Evolutionary conservation across 306 rosid species (phyloP), one percentile per base, ranked within the genome.

Genomic region (Gastrolobium bilobum): DNA sequence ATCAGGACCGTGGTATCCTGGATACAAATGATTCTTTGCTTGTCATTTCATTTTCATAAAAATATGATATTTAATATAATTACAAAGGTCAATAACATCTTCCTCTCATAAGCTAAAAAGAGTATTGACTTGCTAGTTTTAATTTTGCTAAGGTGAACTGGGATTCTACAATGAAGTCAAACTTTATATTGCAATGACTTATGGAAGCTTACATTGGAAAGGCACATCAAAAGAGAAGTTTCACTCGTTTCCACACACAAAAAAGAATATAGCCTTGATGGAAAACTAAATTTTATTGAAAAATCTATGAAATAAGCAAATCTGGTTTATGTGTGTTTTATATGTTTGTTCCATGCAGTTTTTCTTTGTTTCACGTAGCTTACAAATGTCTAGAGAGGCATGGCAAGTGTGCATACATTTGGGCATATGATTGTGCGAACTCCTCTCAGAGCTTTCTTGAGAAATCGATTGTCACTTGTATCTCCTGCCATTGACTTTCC

Each of bases 341-440:
- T 56, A 56, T 5, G 8, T 77, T 63, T 63, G 43, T 14, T 14
- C 11, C 35, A 68, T 46, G 31, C 47, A 59, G 64, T 40, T 9
- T 33, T 10, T 33, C 10, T 46, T 66, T 40, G 9, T 4, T 59
- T 57, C 34, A 68, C 4, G 46, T 58, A 67, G 46, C 15, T 81
- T 51, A 35, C 48, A 70, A 61, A 65, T 57, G 78, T 15, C 33
- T 38, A 44, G 3, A 31, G 73, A 80, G 40, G 72, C 51, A 75
- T 73, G 65, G 74, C 34, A 76, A 71, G 40, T 75, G 51, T 66
- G 70, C 90, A 62, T 92, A 92, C 99, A 76, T 86, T 92, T 65
- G 99, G 97, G 87, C 93, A 91, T 82, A 95, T 90, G 71, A 95
- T 73, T 69, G 98, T 87, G 83, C 91, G 82, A 53, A 95, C 98